Evolutionary conservation across 257 asterid species (phyloP), one percentile per base, ranked within the genome.

Genomic region (Nicotiana undulata): DNA sequence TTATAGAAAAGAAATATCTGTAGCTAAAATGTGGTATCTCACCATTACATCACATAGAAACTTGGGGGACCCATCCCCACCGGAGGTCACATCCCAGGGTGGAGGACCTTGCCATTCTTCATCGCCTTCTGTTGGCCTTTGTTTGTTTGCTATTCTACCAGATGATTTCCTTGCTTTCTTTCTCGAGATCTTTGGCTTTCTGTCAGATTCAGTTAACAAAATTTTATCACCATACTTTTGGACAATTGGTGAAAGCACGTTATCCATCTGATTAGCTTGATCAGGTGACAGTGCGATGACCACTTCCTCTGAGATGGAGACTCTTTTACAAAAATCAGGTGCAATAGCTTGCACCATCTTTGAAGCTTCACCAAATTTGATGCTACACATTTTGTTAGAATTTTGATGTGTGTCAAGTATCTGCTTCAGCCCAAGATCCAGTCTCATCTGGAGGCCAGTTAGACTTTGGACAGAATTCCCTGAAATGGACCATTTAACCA

Each of bases 31-130:
- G 34, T 20, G 75, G 75, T 53, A 18, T 49, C 86, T 81, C 77
- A 91, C 99, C 99, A 95, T 95, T 83, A 95, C 93, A 81, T 95
- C 99, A 81, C 99, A 95, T 37, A 95, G 88, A 87, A 95, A 95
- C 89, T 91, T 95, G 67, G 98, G 97, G 79, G 85, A 89, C 49
- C 96, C 98, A 79, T 93, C 95, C 81, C 98, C 98, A 68, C 96
- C 95, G 74, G 84, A 37, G 55, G 92, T 88, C 58, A 84, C 83
- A 86, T 93, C 98, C 98, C 99, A 92, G 17, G 96, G 98, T 78
- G 97, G 89, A 4, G 92, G 92, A 56, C 97, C 97, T 85, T 90
- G 91, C 97, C 93, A 92, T 59, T 91, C 96, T 72, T 89, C 93
- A 60, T 44, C 67, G 82, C 52, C 77, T 79, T 81, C 93, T 61